These are phyloP conservation scores for Tagetes patula DNA, from an alignment of 129 eudicot genomes.

Conservation along the genomic window DNA sequence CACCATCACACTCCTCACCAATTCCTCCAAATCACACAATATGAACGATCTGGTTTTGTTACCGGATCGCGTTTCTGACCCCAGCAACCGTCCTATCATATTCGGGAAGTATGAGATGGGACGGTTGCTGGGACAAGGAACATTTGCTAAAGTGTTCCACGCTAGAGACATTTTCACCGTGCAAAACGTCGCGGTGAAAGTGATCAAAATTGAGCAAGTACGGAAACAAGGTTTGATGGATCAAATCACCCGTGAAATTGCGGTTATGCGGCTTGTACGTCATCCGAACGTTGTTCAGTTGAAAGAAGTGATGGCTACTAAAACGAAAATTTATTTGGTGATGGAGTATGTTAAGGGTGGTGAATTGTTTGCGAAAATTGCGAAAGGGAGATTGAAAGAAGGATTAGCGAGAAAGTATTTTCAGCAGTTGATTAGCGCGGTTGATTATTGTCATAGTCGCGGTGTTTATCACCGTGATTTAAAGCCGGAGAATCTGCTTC, in stretches of 20 bases:
- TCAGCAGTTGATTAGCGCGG: slow-evolving; percentile 44
- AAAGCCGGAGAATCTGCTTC: slow-evolving; percentile 58
- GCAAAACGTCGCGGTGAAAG: slow-evolving; percentile 80
- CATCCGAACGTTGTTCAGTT: slow-evolving; percentile 74
- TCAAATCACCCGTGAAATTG: slow-evolving; percentile 69
- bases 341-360: slow-evolving; percentile 88
- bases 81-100: slow-evolving; percentile 33
- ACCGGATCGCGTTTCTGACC: background rate
- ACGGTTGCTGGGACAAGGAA: slow-evolving; percentile 70
- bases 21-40: background rate
- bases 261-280: slow-evolving; percentile 65
- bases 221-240: slow-evolving; percentile 60
- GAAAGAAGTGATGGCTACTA: slow-evolving; percentile 76
- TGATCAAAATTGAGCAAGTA: slow-evolving; percentile 56
- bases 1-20: background rate
- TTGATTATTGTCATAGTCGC: slow-evolving; percentile 51
- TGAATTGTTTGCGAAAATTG: slow-evolving; percentile 67
- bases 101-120: slow-evolving; percentile 92
- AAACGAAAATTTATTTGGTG: slow-evolving; percentile 52
- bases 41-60: background rate
- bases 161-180: slow-evolving; percentile 46
- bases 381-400: slow-evolving; percentile 52
- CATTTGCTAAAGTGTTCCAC: slow-evolving; percentile 79
- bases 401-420: slow-evolving; percentile 46
- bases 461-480: slow-evolving; percentile 57